Percentiles rank a stretch among this genome's conserved stretches.
phyloP scores from a whole-genome alignment of 2,329 filamentous ascomycete genomes.

The Fusarium sororula region DNA sequence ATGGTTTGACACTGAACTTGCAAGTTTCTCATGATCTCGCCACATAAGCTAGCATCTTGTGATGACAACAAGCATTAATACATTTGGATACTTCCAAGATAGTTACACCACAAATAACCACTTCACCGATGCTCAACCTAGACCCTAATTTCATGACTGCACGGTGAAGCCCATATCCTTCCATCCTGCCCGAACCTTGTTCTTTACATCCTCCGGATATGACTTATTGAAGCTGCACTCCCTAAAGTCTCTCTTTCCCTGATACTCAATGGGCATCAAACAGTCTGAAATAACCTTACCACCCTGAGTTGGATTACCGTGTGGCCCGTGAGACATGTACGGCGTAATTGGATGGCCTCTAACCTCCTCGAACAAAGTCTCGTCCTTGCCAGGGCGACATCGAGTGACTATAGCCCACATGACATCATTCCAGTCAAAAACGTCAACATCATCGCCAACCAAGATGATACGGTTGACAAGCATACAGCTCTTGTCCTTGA shows the following conservation, averaged over 20 bases:
- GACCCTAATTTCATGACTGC: not conserved
- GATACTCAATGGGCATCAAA: not conserved
- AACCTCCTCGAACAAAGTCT: not conserved
- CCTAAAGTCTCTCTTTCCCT: not conserved
- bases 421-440: not conserved
- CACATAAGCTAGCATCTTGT: not conserved
- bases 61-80: not conserved
- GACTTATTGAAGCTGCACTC: not conserved
- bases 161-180: not conserved
- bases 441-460: not conserved
- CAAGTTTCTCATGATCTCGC: too few relatives aligned
- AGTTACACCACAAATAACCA: too few relatives aligned
- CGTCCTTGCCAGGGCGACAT: not conserved
- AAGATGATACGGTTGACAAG: not conserved
- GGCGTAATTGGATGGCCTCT: not conserved
- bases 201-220: not conserved
- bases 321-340: not conserved
- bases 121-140: not conserved
- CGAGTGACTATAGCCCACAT: not conserved
- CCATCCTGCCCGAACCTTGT: not conserved
- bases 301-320: not conserved
- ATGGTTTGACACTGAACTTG: too few relatives aligned
- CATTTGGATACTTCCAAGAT: not conserved
- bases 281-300: not conserved
- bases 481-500: not conserved